A percentile compares a stretch with the other conserved stretches of the same genome.
These are phyloP conservation scores for Tetrahymena thermophila DNA, from an alignment of 73 alveolate genomes.

Conservation along the genomic window DNA sequence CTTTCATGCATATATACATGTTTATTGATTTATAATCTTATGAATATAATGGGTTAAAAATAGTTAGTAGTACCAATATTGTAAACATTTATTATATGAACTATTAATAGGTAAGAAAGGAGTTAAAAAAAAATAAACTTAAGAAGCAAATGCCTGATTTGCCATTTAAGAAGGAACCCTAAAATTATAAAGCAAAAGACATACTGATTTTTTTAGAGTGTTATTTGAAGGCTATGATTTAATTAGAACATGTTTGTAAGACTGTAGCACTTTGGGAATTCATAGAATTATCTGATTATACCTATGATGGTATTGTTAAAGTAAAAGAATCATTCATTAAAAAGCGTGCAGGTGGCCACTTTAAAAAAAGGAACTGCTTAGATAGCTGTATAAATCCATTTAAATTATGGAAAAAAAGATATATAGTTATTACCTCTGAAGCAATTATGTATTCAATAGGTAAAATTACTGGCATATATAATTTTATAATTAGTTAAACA, in stretches of 20 bases:
- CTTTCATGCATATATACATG: neutral
- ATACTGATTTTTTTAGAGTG: neutral
- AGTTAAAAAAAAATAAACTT: neutral
- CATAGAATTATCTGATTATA: neutral
- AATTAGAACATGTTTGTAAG: neutral
- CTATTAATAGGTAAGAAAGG: neutral
- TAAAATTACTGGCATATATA: neutral
- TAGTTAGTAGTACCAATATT: neutral
- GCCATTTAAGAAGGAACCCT: neutral
- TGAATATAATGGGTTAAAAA: neutral
- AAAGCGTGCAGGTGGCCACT: neutral
- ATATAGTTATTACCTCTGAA: neutral
- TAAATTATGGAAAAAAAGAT: conserved; percentile 13
- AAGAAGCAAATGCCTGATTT: neutral
- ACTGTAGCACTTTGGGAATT: neutral
- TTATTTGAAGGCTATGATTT: neutral
- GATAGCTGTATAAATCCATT: neutral
- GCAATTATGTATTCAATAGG: conserved; percentile 11
- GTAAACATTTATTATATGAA: neutral
- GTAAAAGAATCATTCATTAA: neutral
- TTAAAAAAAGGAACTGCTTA: neutral
- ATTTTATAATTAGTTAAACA: neutral
- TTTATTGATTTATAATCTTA: neutral
- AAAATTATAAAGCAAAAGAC: neutral
- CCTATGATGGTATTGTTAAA: neutral